phyloP scores from a whole-genome alignment of 176 grass and related monocot genomes.

The Pontederia crassipes region DNA sequence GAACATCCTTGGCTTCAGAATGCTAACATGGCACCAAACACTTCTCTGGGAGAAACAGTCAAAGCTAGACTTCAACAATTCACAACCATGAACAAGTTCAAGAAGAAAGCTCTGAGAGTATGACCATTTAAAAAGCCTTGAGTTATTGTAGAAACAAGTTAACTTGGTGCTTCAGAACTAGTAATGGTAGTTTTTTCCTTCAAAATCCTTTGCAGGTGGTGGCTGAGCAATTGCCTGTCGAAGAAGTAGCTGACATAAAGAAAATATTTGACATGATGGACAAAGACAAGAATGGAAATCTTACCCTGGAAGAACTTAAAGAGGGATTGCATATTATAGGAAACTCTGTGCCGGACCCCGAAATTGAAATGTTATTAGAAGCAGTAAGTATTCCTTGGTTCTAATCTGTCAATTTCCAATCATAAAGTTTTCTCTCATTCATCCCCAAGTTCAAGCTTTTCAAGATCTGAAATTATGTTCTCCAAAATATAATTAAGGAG shows the following conservation, averaged over 20 bases:
- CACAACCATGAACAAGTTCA: too few relatives aligned
- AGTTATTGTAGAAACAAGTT: too few relatives aligned
- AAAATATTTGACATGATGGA: constrained; percentile 17
- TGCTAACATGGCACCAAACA: too few relatives aligned
- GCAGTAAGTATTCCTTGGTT: constrained; percentile 1
- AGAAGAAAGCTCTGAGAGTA: too few relatives aligned
- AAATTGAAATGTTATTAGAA: constrained; percentile 15
- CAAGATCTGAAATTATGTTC: background rate
- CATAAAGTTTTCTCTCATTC: background rate
- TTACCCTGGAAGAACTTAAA: constrained; percentile 14
- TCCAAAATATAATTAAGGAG: too few relatives aligned
- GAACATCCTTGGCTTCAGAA: too few relatives aligned
- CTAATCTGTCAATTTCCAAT: background rate
- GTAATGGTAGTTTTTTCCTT: too few relatives aligned
- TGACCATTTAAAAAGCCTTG: too few relatives aligned
- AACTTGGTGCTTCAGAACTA: too few relatives aligned
- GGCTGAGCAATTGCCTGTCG: background rate
- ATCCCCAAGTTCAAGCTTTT: background rate
- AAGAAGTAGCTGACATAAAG: constrained; percentile 15
- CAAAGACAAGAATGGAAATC: constrained; percentile 13
- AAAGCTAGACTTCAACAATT: too few relatives aligned
- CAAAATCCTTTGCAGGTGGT: too few relatives aligned
- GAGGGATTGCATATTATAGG: constrained; percentile 8
- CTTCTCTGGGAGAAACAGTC: too few relatives aligned
- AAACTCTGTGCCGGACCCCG: constrained; percentile 5